phyloP scores from a whole-genome alignment of 2,329 filamentous ascomycete genomes.

The Sclerotinia nivalis region DNA sequence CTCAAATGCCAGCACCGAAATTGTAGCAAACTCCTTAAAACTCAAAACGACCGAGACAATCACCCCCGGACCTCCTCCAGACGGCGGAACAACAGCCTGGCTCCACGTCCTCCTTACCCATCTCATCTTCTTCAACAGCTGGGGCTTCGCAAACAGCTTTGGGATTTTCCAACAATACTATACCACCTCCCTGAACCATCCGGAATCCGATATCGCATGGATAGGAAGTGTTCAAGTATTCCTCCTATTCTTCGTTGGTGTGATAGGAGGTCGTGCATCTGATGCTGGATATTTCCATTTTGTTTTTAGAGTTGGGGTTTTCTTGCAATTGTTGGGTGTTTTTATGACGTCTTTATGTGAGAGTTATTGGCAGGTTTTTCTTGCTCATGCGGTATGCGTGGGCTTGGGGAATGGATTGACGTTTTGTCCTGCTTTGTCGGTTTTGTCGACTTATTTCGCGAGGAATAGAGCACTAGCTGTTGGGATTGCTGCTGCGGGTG shows the following conservation, averaged over 20 bases:
- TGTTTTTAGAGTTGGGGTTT: neutral
- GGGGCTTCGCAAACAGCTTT: neutral
- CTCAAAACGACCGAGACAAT: no score
- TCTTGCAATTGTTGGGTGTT: conserved; percentile 23
- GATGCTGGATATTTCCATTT: neutral
- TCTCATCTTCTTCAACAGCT: neutral
- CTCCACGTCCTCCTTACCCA: neutral
- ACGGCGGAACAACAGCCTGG: neutral
- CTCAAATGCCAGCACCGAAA: neutral
- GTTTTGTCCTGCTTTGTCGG: conserved; percentile 33
- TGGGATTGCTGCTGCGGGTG: conserved; percentile 37
- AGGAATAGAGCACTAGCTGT: conserved; percentile 29
- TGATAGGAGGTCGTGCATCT: neutral
- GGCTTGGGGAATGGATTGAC: conserved; percentile 34
- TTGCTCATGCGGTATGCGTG: conserved; percentile 36
- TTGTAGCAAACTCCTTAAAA: no score
- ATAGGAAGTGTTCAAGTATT: neutral
- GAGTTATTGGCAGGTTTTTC: conserved; percentile 41
- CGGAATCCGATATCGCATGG: neutral
- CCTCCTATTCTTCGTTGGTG: neutral
- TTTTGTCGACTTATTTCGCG: conserved; percentile 25
- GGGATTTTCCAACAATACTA: neutral
- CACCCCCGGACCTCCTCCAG: neutral
- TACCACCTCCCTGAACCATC: neutral
- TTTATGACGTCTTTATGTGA: conserved; percentile 40